phyloP scores from a whole-genome alignment of 2,329 filamentous ascomycete species.

The Clarireedia monteithiana region DNA sequence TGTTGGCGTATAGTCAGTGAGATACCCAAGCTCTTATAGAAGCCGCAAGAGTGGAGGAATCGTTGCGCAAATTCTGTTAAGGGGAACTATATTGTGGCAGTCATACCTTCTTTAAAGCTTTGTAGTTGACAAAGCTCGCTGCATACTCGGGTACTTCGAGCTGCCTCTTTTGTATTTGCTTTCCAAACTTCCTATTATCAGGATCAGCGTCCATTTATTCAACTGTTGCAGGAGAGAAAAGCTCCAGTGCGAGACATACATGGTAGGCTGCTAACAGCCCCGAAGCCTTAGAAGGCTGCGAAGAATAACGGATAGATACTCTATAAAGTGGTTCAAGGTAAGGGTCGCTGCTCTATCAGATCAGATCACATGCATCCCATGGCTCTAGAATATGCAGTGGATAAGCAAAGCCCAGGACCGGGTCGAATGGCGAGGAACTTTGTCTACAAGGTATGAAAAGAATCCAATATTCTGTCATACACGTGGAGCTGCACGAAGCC shows the following conservation, averaged over 20 bases:
- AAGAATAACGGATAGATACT: conserved; percentile 12
- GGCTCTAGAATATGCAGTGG: conserved; percentile 8
- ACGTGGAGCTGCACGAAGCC: conserved; percentile 4
- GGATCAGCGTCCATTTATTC: conserved; percentile 8
- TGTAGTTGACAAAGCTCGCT: conserved; percentile 98
- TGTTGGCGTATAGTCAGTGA: conserved; percentile 35
- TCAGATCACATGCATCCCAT: conserved; percentile 17
- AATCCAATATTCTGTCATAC: background rate
- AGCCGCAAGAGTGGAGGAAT: background rate
- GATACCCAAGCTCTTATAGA: conserved; percentile 14
- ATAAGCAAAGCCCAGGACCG: background rate
- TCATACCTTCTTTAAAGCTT: conserved; percentile 91
- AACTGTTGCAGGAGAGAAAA: background rate
- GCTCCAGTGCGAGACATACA: conserved; percentile 21
- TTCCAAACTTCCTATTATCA: conserved; percentile 87
- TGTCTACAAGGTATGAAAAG: background rate
- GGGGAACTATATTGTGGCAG: too few relatives aligned
- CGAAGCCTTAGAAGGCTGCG: conserved; percentile 21
- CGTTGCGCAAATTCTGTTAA: too few relatives aligned
- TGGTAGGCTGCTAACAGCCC: conserved; percentile 24
- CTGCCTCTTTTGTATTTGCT: conserved; percentile 98
- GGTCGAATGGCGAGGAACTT: background rate
- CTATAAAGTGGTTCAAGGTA: conserved; percentile 12
- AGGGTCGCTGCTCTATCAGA: conserved; percentile 16
- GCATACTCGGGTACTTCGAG: conserved; percentile 99